phyloP scores from a whole-genome alignment of 2,329 filamentous ascomycete species.

The Amesomyces nigricolor region DNA sequence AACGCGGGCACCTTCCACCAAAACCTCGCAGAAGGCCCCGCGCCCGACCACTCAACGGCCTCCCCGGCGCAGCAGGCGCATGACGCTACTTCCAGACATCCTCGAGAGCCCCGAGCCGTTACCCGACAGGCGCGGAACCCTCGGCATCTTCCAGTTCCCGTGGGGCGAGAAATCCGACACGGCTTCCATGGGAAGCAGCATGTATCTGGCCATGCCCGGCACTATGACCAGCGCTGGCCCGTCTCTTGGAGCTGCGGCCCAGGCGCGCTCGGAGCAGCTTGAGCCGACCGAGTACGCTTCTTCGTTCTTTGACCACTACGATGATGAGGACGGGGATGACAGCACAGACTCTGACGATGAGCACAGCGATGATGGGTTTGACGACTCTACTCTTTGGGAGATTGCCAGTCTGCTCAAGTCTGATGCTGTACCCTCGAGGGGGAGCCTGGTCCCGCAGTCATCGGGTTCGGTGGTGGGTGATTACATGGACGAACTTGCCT shows the following conservation, averaged over 20 bases:
- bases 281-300: slow-evolving; percentile 40
- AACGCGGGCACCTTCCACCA: slow-evolving; percentile 11
- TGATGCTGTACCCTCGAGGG: slow-evolving; percentile 45
- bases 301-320: slow-evolving; percentile 57
- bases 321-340: slow-evolving; percentile 42
- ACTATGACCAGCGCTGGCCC: slow-evolving; percentile 43
- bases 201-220: slow-evolving; percentile 45
- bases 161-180: slow-evolving; percentile 60
- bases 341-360: slow-evolving; percentile 34
- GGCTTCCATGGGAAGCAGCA: slow-evolving; percentile 37
- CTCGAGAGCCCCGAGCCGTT: slow-evolving; percentile 56
- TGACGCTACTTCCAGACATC: slow-evolving; percentile 59
- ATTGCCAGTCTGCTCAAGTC: slow-evolving; percentile 55
- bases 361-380: slow-evolving; percentile 49
- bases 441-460: slow-evolving; percentile 42
- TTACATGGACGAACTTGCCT: slow-evolving; percentile 32
- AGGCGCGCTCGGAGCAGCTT: slow-evolving; percentile 33
- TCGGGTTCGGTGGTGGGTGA: slow-evolving; percentile 30
- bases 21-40: slow-evolving; percentile 24
- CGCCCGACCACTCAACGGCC: slow-evolving; percentile 49
- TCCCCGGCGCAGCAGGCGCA: slow-evolving; percentile 48
- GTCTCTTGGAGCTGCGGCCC: slow-evolving; percentile 28
- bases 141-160: slow-evolving; percentile 61
- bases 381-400: slow-evolving; percentile 58
- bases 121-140: slow-evolving; percentile 51